Base-by-base conservation (phyloP, 768 basidiomycete genomes). In the Dioszegia aurantiaca region DNA sequence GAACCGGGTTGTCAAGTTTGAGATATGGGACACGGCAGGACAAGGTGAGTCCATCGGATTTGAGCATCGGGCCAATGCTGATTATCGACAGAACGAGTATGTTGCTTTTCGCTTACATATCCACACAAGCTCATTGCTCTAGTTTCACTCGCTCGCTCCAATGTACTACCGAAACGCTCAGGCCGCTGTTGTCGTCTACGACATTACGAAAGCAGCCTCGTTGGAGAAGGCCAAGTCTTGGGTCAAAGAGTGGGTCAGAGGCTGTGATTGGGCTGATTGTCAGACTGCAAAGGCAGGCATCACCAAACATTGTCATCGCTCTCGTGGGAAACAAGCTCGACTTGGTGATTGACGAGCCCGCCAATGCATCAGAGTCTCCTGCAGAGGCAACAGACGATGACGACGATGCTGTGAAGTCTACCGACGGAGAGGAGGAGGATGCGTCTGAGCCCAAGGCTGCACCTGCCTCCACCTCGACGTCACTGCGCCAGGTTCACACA, bases 91-190 rank as follows among this genome's bases (percentile, higher is more conserved):
- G 93, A 97, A 79, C 88, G 94, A 52, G 61, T 63, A 31, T 21
- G 58, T 56, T 14, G 24, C 8, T 40, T 3, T 19, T 44, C 31
- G 33, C 33, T 33, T 14, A 26, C 14, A 26, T 24, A 40, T 42
- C 24, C 17, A 12, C 39, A 19, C 17, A 46, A 16, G 1, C 39
- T 59, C 12, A 51, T 14, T 36, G 3, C 10, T 9, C 16, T 33
- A 65, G 63, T 98, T 98, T 80, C 94, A 97, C 76, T 95, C 93
- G 48, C 86, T 95, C 56, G 93, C 93, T 28, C 94, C 95, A 44
- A 98, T 98, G 94, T 95, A 95, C 77, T 97, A 95, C 78, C 89
- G 95, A 71, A 97, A 98, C 71, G 91, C 94, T 8, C 90, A 93
- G 77, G 93, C 94, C 3, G 94, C 94, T 30, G 92, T 98, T 40